A percentile compares a stretch with the other conserved stretches of the same genome.
Conservation (phyloP, 2,329 filamentous ascomycete genomes). For the Cercospora citrullina region DNA sequence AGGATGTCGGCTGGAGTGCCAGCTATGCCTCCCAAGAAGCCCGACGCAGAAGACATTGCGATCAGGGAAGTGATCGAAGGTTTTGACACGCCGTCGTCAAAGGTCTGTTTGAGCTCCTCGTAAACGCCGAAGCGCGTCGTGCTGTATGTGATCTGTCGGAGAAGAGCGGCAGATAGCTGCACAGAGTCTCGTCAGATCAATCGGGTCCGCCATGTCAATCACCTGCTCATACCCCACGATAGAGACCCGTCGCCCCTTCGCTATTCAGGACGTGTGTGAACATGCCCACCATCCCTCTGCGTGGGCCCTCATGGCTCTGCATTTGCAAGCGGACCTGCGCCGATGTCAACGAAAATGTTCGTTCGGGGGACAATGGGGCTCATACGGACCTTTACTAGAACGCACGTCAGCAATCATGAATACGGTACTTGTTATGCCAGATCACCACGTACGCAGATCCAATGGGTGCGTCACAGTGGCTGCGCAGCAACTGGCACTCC, state of each 20-base stretch:
- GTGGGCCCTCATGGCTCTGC: conserved; percentile 69
- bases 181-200: conserved; percentile 7
- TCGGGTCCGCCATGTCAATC: neutral
- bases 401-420: conserved; percentile 35
- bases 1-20: conserved; percentile 95
- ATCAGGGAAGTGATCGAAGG: conserved; percentile 72
- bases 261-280: conserved; percentile 76
- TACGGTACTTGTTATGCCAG: neutral
- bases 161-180: conserved; percentile 80
- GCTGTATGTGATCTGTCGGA: conserved; percentile 90
- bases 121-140: conserved; percentile 96
- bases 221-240: conserved; percentile 65
- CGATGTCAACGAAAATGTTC: conserved; percentile 24
- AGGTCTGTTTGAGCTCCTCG: conserved; percentile 80
- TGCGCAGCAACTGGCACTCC: conserved; percentile 88
- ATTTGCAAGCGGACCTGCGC: conserved; percentile 81
- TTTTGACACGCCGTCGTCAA: conserved; percentile 53
- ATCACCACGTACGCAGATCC: conserved; percentile 70
- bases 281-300: conserved; percentile 78
- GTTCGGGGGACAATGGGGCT: neutral
- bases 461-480: conserved; percentile 90
- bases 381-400: conserved; percentile 49
- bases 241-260: conserved; percentile 78
- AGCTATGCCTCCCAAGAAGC: conserved; percentile 82
- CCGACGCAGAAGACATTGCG: conserved; percentile 77